phyloP scores from a whole-genome alignment of 1,284 basidiomycete species.

The Cryptococcus sp. region DNA sequence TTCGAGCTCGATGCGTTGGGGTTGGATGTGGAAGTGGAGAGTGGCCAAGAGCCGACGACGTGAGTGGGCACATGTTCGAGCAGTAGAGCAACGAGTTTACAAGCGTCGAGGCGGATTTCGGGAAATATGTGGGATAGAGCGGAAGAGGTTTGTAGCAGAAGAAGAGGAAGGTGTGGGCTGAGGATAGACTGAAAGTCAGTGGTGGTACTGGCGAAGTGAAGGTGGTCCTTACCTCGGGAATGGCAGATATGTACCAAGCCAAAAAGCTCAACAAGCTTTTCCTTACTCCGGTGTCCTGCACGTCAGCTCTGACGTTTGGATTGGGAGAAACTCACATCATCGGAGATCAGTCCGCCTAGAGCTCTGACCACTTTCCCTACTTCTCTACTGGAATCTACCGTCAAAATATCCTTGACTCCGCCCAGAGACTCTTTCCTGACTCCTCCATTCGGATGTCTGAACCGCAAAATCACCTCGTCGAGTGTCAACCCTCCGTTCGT shows the following conservation, averaged over 20 bases:
- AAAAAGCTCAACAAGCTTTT: slow-evolving; percentile 50
- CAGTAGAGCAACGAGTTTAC: slow-evolving; percentile 72
- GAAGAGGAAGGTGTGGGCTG: slow-evolving; percentile 62
- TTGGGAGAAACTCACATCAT: slow-evolving; percentile 57
- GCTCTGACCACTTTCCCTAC: slow-evolving; percentile 62
- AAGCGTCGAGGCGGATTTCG: slow-evolving; percentile 83
- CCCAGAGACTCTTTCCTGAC: slow-evolving; percentile 75
- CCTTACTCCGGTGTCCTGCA: slow-evolving; percentile 49
- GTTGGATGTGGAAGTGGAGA: neutral
- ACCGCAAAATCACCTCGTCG: slow-evolving; percentile 67
- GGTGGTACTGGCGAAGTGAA: slow-evolving; percentile 2
- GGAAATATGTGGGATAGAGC: slow-evolving; percentile 93
- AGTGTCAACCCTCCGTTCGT: slow-evolving; percentile 73
- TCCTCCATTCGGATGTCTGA: slow-evolving; percentile 75
- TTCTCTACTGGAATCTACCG: slow-evolving; percentile 55
- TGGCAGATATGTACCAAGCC: slow-evolving; percentile 63
- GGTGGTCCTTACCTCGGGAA: slow-evolving; percentile 54
- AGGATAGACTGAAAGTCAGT: slow-evolving; percentile 54
- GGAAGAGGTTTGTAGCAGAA: slow-evolving; percentile 81
- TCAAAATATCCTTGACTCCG: slow-evolving; percentile 74
- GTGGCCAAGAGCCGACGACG: slow-evolving; percentile 64
- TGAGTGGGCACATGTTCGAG: slow-evolving; percentile 65
- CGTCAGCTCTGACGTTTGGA: neutral
- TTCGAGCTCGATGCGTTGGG: slow-evolving; percentile 3
- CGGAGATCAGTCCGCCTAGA: slow-evolving; percentile 66